Base-by-base conservation (phyloP, 2,329 filamentous ascomycete genomes). In the Sclerotiophoma versabilis region DNA sequence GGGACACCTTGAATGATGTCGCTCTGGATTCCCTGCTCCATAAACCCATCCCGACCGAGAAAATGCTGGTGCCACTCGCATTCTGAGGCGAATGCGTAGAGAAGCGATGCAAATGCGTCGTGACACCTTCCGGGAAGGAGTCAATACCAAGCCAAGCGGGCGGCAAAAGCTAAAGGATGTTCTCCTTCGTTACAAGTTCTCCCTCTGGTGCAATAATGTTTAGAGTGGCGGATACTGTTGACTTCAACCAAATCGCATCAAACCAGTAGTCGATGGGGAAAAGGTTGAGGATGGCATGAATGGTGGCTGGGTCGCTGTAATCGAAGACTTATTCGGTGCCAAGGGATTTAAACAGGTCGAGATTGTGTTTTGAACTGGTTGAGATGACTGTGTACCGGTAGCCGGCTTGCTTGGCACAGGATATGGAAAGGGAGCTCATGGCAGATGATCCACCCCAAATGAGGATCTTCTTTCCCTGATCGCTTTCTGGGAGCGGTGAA, bases 391-490 rank as follows among this genome's bases (percentile, higher is more conserved):
- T 68, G 36, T 65, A n/a, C n/a, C n/a, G n/a, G n/a, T n/a, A 65
- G 2, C 66, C 57, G 5, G 63, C 62, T 53, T 52, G 58, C 30
- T 68, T 69, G 5, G 65, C 58, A n/a, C 68, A 66, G 4, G 61
- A 62, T 19, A 68, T 69, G 19, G 62, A 63, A 4, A 66, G 51
- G 11, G 77, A 45, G 64, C 74, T 62, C 58, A 59, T 62, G 68
- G 64, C 68, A 73, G 77, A 79, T 30, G 77, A 79, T 23, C 77
- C 77, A 23, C 76, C 78, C 75, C 76, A 81, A 12, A 81, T 67
- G 5, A 81, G 64, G 4, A 81, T 61, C 23, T 66, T 75, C 60
- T 66, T 70, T 2, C 59, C 62, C 19, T 64, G 43, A 6, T 65
- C 59, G n/a, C 33, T 52, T 1, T 51, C 53, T 1, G 58, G 61